Conservation (phyloP, 495 filamentous ascomycete species). For the Physcia stellaris region DNA sequence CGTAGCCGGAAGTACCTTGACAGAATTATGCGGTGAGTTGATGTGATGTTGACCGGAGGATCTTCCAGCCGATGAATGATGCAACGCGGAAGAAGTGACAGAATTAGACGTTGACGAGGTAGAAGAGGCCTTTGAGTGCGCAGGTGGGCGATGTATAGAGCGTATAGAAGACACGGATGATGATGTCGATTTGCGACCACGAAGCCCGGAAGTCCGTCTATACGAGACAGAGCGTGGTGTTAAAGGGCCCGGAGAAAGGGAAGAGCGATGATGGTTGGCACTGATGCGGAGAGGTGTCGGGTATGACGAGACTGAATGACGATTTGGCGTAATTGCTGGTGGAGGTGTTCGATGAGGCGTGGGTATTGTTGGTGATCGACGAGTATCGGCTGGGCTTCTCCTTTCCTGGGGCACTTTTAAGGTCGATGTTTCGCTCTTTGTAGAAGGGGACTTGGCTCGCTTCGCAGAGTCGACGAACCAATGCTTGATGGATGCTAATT, state of each 20-base stretch:
- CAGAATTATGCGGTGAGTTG: slow-evolving; percentile 78
- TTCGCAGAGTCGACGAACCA: slow-evolving; percentile 74
- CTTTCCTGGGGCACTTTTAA: slow-evolving; percentile 23
- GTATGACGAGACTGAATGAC: slow-evolving; percentile 16
- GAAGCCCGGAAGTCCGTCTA: slow-evolving; percentile 60
- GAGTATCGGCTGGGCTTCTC: slow-evolving; percentile 5
- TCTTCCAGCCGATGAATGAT: slow-evolving; percentile 23
- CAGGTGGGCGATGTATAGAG: slow-evolving; percentile 74
- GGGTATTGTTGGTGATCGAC: slow-evolving; percentile 1
- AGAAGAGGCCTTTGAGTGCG: slow-evolving; percentile 87
- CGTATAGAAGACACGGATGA: slow-evolving; percentile 89
- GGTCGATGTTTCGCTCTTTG: slow-evolving; percentile 40
- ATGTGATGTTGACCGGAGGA: slow-evolving; percentile 38
- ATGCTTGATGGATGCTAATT: slow-evolving; percentile 74
- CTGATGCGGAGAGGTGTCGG: slow-evolving; percentile 35
- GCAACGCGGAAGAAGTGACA: slow-evolving; percentile 50
- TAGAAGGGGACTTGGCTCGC: slow-evolving; percentile 51
- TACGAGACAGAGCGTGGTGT: slow-evolving; percentile 80
- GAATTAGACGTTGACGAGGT: slow-evolving; percentile 72
- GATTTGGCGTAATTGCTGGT: slow-evolving; percentile 3
- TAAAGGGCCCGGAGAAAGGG: slow-evolving; percentile 76
- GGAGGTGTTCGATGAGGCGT: slow-evolving; percentile 1
- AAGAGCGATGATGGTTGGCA: slow-evolving; percentile 46
- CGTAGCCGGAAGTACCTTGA: slow-evolving; percentile 89
- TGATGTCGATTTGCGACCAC: slow-evolving; percentile 90